phyloP scores from a whole-genome alignment of 495 filamentous ascomycete species.

The Daldinia caldariorum region DNA sequence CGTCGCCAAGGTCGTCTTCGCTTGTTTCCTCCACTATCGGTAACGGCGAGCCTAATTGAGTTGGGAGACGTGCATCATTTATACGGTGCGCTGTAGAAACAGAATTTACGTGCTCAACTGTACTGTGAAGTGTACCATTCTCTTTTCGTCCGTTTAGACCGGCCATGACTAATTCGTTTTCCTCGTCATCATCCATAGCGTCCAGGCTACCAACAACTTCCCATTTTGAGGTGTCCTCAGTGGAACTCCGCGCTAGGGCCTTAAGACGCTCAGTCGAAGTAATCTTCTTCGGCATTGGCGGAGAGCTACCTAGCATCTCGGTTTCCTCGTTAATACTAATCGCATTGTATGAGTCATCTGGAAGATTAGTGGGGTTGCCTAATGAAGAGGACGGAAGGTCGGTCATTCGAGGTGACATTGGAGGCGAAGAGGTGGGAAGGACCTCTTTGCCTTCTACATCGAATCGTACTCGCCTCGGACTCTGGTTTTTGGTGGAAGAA shows the following conservation, averaged over 20 bases:
- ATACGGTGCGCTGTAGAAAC: slow-evolving; percentile 29
- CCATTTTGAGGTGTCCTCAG: slow-evolving; percentile 56
- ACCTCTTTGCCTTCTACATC: slow-evolving; percentile 63
- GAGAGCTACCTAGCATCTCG: slow-evolving; percentile 52
- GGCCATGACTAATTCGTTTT: slow-evolving; percentile 47
- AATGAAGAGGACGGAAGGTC: slow-evolving; percentile 30
- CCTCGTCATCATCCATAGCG: slow-evolving; percentile 48
- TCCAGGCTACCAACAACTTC: slow-evolving; percentile 52
- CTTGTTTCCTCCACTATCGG: slow-evolving; percentile 25
- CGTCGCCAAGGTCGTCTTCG: slow-evolving; percentile 22
- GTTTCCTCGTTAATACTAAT: slow-evolving; percentile 43
- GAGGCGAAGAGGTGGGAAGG: slow-evolving; percentile 60
- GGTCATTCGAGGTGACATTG: slow-evolving; percentile 35
- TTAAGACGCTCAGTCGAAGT: slow-evolving; percentile 58
- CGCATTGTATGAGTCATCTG: slow-evolving; percentile 44
- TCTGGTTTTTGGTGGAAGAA: slow-evolving; percentile 53
- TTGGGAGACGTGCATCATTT: slow-evolving; percentile 35
- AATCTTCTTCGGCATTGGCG: slow-evolving; percentile 56
- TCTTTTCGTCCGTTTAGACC: slow-evolving; percentile 35
- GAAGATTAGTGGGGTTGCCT: slow-evolving; percentile 38
- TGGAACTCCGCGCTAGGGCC: slow-evolving; percentile 55
- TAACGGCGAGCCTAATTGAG: slow-evolving; percentile 25
- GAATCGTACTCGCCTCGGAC: slow-evolving; percentile 65
- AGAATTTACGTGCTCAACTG: slow-evolving; percentile 4
- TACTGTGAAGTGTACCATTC: slow-evolving; percentile 19